Evolutionary conservation across 208 protist species (phyloP).

Genomic region (Phytomonas francai): DNA sequence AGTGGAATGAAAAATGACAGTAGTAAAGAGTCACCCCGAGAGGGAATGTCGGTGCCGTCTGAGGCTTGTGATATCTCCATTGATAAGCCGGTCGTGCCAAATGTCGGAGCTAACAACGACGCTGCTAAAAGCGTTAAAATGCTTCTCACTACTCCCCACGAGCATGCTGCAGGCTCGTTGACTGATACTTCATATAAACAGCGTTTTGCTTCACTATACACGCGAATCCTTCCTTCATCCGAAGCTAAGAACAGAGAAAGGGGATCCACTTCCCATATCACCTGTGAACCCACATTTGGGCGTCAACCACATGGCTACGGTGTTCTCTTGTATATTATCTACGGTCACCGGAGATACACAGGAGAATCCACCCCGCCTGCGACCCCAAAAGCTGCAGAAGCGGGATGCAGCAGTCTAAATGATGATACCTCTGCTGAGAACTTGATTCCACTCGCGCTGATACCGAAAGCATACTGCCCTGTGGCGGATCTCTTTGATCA

Average conservation of each 20-base stretch:
- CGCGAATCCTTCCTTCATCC: neutral
- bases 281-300: neutral
- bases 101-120: neutral
- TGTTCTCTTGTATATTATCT: conserved; percentile 25
- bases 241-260: neutral
- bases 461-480: neutral
- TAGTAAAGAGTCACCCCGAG: neutral
- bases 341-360: conserved; percentile 14
- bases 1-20: neutral
- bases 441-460: neutral
- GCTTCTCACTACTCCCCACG: neutral
- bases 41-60: neutral
- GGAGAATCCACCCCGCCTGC: neutral
- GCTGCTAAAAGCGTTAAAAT: neutral
- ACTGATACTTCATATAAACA: neutral
- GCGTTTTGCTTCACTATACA: neutral
- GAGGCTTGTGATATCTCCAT: neutral
- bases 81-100: neutral
- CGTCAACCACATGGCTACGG: conserved; percentile 12
- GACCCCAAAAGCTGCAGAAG: neutral
- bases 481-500: neutral
- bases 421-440: neutral
- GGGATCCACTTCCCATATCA: neutral
- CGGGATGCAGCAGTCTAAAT: neutral
- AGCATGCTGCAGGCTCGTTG: neutral